A percentile compares a stretch with the other conserved stretches of the same genome.
phyloP scores from a whole-genome alignment of 345 rosid species.

The Linum usitatissimum region DNA sequence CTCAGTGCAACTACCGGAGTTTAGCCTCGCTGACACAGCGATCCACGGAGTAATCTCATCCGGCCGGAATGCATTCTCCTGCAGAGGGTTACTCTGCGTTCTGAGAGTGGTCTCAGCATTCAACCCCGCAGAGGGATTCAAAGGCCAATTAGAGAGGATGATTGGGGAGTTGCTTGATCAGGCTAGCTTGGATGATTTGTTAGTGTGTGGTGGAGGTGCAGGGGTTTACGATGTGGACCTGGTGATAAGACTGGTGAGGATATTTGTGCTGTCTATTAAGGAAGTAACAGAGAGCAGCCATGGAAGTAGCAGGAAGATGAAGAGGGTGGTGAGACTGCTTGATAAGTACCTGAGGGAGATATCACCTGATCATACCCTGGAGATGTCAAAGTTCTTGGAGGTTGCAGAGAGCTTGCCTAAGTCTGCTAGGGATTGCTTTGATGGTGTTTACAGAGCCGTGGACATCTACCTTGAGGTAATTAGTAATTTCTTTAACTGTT shows the following conservation, averaged over 20 bases:
- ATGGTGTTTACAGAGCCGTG: slow-evolving; percentile 70
- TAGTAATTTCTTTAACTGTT: no score
- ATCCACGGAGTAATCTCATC: slow-evolving; percentile 40
- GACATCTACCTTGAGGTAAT: slow-evolving; percentile 60
- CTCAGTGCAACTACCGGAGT: not conserved
- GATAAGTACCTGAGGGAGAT: slow-evolving; percentile 61
- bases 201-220: slow-evolving; percentile 28
- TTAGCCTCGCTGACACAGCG: slow-evolving; percentile 48
- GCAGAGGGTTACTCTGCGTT: slow-evolving; percentile 55
- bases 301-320: slow-evolving; percentile 17
- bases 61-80: slow-evolving; percentile 40
- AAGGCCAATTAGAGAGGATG: slow-evolving; percentile 44
- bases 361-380: slow-evolving; percentile 62
- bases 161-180: slow-evolving; percentile 25
- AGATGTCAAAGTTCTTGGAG: slow-evolving; percentile 48
- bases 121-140: slow-evolving; percentile 43
- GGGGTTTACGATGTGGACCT: slow-evolving; percentile 53
- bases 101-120: slow-evolving; percentile 39
- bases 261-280: slow-evolving; percentile 21
- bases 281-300: slow-evolving; percentile 2
- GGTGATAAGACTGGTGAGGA: slow-evolving; percentile 45
- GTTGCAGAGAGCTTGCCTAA: slow-evolving; percentile 73
- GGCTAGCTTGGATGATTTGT: slow-evolving; percentile 31
- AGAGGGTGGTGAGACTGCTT: slow-evolving; percentile 38
- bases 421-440: slow-evolving; percentile 59